Evolutionary conservation across 495 filamentous ascomycete genomes (phyloP), one percentile per base, ranked within the genome.

Genomic region (Penicillium steckii): DNA sequence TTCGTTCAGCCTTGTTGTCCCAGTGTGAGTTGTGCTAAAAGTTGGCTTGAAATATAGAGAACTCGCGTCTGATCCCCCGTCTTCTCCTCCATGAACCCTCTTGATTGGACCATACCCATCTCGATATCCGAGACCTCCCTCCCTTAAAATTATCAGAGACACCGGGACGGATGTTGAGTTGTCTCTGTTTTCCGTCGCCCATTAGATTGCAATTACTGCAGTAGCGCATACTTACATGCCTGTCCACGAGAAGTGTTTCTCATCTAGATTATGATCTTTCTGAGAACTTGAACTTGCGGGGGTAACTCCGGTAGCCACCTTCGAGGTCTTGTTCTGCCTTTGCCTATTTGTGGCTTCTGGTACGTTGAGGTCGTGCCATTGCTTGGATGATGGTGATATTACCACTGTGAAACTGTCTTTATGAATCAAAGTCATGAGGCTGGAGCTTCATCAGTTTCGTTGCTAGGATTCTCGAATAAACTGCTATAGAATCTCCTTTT

Each of bases 151-250:
- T 38, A 45, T 46, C 27, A 57, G 49, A 57, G 29, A 57, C 50
- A 37, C 6, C 37, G 32, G 21, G 21, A 4, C 19, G 23, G 27
- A 22, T 22, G n/a, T 23, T 23, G n/a, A 32, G 18, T 9, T 48
- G 15, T 25, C 19, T 18, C 33, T 37, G 13, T 18, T 10, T 35
- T 25, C 35, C n/a, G 23, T 8, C 15, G n/a, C 21, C 22, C 45
- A 46, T 51, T 57, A 44, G 46, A 45, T 33, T n/a, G n/a, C 53
- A 41, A 23, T 53, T 53, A 32, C 42, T 52, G 52, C 52, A 24
- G 59, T 24, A 44, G 13, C 57, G 56, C 52, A 48, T 59, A 53
- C 13, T 42, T 56, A 44, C 44, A 56, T 50, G n/a, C 17, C 2
- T 24, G 38, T 30, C 19, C 3, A 7, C 22, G 13, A 46, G 45